Evolutionary conservation across 352 stramenopile genomes (phyloP).

Genomic region (Pythium utonaiense): DNA sequence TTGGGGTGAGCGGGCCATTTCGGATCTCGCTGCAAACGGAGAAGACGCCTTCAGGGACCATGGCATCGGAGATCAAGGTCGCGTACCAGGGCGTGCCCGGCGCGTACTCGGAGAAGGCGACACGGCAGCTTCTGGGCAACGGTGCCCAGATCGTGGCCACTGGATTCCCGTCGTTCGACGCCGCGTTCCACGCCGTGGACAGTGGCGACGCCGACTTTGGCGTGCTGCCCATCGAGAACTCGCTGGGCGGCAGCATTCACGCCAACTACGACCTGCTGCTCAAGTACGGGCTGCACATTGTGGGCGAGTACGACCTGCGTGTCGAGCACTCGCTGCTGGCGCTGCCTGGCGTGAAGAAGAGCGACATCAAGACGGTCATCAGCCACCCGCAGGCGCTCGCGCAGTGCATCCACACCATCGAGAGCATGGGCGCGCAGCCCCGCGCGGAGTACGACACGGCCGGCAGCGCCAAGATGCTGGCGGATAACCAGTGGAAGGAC

Average conservation of each 20-base stretch:
- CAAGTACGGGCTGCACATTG: constrained; percentile 61
- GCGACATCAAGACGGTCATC: constrained; percentile 94
- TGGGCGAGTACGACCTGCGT: constrained; percentile 58
- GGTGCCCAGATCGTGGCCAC: constrained; percentile 63
- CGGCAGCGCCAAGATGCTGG: constrained; percentile 96
- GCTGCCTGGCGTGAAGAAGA: constrained; percentile 81
- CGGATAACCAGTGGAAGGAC: constrained; percentile 78
- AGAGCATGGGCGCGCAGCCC: constrained; percentile 69
- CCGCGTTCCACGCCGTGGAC: constrained; percentile 52
- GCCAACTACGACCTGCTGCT: constrained; percentile 92
- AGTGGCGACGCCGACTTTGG: constrained; percentile 90
- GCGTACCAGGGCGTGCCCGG: constrained; percentile 96
- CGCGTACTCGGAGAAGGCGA: constrained; percentile 97
- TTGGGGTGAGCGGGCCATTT: background rate
- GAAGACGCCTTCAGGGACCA: background rate
- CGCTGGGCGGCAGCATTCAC: constrained; percentile 93
- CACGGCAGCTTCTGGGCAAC: constrained; percentile 86
- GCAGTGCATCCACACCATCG: constrained; percentile 95
- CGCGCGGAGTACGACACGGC: constrained; percentile 96
- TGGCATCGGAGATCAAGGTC: constrained; percentile 70
- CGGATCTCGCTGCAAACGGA: background rate
- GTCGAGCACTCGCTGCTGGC: constrained; percentile 94
- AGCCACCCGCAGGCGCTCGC: constrained; percentile 96
- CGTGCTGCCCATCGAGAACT: constrained; percentile 94
- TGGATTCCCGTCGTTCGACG: constrained; percentile 51